Evolutionary conservation across 1,284 basidiomycete species (phyloP).

Genomic region (Cryptococcus sp.): DNA sequence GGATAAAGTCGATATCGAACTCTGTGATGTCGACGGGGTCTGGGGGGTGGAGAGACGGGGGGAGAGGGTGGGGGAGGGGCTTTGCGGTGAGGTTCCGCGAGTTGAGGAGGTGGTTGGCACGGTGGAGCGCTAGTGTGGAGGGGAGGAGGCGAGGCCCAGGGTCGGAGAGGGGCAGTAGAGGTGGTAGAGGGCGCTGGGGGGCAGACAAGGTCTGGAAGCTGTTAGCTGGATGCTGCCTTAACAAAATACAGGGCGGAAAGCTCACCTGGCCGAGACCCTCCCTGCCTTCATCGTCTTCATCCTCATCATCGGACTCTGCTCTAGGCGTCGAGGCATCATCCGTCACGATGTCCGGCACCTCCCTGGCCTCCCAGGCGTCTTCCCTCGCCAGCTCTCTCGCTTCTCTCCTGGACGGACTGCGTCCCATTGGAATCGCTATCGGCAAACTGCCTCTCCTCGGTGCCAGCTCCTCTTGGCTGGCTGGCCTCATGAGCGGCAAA

Average conservation of each 20-base stretch:
- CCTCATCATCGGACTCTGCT: conserved; percentile 19
- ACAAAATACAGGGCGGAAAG: background rate
- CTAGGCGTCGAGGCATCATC: conserved; percentile 1
- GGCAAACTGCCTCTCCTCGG: conserved; percentile 38
- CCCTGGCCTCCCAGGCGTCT: conserved; percentile 4
- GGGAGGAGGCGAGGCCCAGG: conserved; percentile 48
- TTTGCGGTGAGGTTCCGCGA: conserved; percentile 45
- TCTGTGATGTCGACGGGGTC: conserved; percentile 50
- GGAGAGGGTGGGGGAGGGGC: conserved; percentile 48
- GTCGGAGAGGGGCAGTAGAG: conserved; percentile 48
- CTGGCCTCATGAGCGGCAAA: no score
- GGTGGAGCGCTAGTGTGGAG: conserved; percentile 47
- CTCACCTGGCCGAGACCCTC: conserved; percentile 7
- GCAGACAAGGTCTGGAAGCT: conserved; percentile 3
- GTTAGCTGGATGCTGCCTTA: background rate
- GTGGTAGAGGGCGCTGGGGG: conserved; percentile 40
- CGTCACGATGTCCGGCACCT: background rate
- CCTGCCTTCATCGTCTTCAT: conserved; percentile 20
- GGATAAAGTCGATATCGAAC: conserved; percentile 53
- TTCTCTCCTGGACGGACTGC: conserved; percentile 16
- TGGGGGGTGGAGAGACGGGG: conserved; percentile 48
- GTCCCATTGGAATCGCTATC: conserved; percentile 37
- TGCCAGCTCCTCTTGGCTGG: conserved; percentile 12
- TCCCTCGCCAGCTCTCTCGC: conserved; percentile 5
- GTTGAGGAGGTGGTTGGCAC: conserved; percentile 46